Evolutionary conservation across 73 alveolate species (phyloP), one percentile per base, ranked within the genome.

Genomic region (Urostyla sp.): DNA sequence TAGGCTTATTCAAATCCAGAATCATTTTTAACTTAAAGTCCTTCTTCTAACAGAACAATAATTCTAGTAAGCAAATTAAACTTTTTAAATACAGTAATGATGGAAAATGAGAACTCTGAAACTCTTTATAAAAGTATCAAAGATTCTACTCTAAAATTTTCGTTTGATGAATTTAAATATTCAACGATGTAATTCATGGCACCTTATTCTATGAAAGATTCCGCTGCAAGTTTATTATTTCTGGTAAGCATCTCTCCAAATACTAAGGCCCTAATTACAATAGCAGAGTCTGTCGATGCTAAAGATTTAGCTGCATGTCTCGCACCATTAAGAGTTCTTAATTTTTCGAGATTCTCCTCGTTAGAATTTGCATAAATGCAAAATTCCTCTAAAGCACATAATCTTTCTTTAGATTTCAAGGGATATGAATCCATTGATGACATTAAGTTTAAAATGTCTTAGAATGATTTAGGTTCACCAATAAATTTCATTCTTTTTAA

Each of bases 271-370:
- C 90, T n/a, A 0, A 67, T 54, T 10, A 80, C 75, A 0, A 80
- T 72, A 30, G 74, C 38, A 3, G 74, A 63, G 57, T 80, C 90
- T 30, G 90, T 43, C 8, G 75, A 40, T 4, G 90, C 90, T 15
- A 80, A 28, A 0, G 83, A 59, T 50, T 80, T 80, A 10, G 90
- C 83, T 36, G 90, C 83, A 50, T 80, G 80, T 28, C 67, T 61
- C 1, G 90, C 75, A 0, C 80, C 90, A 80, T 80, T 80, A n/a
- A 80, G 43, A 11, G 84, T 80, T 31, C 90, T 63, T 1, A 80
- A 73, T 37, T 80, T 80, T 36, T 80, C 83, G 1, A 80, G 55
- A 32, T 80, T 80, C 36, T 80, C 90, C 31, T 48, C 55, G 45
- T 40, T 80, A 0, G 90, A 44, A 50, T 80, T 80, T 6, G 83